phyloP scores from a whole-genome alignment of 768 basidiomycete genomes.

The Neoboletus subvelutipes region DNA sequence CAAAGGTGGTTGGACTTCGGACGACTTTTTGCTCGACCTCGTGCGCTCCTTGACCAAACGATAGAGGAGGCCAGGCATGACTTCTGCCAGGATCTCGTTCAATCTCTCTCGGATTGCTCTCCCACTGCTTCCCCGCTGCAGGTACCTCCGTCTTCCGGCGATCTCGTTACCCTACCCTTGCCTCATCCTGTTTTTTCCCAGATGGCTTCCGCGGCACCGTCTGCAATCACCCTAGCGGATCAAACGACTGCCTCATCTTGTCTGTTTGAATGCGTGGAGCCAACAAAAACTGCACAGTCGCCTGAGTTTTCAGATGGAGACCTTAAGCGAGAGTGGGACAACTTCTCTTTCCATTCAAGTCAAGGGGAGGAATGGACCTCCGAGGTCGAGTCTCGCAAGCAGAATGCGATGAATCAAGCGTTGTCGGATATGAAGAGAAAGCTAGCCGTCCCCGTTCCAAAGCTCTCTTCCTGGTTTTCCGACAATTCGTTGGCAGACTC shows the following conservation, averaged over 20 bases:
- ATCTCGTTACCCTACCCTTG: background rate
- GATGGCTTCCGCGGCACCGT: background rate
- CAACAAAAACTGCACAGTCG: background rate
- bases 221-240: background rate
- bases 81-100: slow-evolving; percentile 9
- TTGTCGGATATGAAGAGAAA: slow-evolving; percentile 9
- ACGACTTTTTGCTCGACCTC: background rate
- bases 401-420: slow-evolving; percentile 2
- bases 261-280: background rate
- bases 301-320: slow-evolving; percentile 14
- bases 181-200: background rate
- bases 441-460: slow-evolving; percentile 10
- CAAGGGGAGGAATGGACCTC: slow-evolving; percentile 14
- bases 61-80: slow-evolving; percentile 9
- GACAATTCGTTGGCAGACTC: slow-evolving; percentile 6
- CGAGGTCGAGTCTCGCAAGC: slow-evolving; percentile 11
- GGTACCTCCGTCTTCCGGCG: background rate
- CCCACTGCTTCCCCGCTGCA: background rate
- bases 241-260: background rate
- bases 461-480: slow-evolving; percentile 7
- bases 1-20: slow-evolving; percentile 11
- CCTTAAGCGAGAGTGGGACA: slow-evolving; percentile 9
- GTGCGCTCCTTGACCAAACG: background rate
- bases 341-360: slow-evolving; percentile 11
- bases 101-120: background rate